Evolutionary conservation across 371 early-diverging fungal species (phyloP).

Genomic region (Sanchytrium tribonematis): DNA sequence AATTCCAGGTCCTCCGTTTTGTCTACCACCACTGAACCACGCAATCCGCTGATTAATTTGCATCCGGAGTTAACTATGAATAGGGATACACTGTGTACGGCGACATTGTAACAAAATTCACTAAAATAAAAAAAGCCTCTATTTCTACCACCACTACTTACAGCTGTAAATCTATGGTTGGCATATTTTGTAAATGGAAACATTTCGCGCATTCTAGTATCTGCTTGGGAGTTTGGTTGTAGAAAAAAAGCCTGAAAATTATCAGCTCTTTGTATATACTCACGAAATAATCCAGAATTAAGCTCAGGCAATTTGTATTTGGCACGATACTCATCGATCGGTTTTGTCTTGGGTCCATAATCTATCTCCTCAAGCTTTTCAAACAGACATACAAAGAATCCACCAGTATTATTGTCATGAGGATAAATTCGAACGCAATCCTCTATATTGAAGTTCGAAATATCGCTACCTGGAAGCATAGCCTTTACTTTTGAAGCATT

Average conservation of each 20-base stretch:
- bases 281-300: neutral
- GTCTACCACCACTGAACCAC: neutral
- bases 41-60: neutral
- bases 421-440: slow-evolving; percentile 59
- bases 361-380: slow-evolving; percentile 27
- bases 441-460: neutral
- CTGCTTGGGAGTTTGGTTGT: neutral
- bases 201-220: neutral
- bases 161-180: neutral
- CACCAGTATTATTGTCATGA: slow-evolving; percentile 90
- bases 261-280: neutral
- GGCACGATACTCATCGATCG: neutral
- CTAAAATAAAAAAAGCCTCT: neutral
- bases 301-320: neutral
- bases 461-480: neutral
- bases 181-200: neutral
- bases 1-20: neutral
- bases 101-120: neutral
- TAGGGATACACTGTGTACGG: neutral
- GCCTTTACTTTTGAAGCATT: neutral
- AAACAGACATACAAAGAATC: slow-evolving; percentile 94
- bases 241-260: neutral
- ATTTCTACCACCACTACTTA: neutral
- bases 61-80: neutral
- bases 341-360: neutral